A percentile compares a stretch with the other conserved stretches of the same genome.
Conservation (phyloP, 2,329 filamentous ascomycete species). For the Neopestalotiopsis sp. region DNA sequence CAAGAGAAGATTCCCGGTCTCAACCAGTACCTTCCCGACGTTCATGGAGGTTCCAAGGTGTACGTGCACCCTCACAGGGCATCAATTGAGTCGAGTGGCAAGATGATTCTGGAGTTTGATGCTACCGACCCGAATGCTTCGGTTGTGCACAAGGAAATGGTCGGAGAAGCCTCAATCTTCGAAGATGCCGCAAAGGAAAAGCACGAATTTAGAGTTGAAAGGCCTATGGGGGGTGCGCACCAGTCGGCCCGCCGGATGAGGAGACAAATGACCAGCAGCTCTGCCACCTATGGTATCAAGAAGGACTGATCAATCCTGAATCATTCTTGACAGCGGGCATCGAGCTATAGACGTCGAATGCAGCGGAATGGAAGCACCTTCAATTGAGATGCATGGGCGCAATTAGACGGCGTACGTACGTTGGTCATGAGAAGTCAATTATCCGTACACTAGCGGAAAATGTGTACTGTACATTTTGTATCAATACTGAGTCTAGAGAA, state of each 20-base stretch:
- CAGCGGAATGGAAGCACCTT: background rate
- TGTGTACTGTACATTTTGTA: background rate
- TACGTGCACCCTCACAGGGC: conserved; percentile 53
- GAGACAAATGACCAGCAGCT: background rate
- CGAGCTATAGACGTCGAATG: background rate
- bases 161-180: conserved; percentile 16
- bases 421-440: background rate
- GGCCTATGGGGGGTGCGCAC: background rate
- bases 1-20: conserved; percentile 32
- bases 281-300: background rate
- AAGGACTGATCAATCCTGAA: background rate
- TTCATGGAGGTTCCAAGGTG: conserved; percentile 58
- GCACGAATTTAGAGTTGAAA: background rate
- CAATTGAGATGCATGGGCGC: background rate
- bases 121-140: conserved; percentile 40
- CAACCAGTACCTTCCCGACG: conserved; percentile 49
- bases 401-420: background rate
- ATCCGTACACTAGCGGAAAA: background rate
- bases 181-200: conserved; percentile 19
- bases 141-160: conserved; percentile 22
- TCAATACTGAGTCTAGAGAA: background rate
- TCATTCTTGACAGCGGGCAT: background rate
- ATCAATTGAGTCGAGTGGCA: conserved; percentile 55
- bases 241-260: background rate
- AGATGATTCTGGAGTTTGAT: conserved; percentile 48